Conservation (phyloP, 1,139 yeast species). For the Pichia inconspicua region DNA sequence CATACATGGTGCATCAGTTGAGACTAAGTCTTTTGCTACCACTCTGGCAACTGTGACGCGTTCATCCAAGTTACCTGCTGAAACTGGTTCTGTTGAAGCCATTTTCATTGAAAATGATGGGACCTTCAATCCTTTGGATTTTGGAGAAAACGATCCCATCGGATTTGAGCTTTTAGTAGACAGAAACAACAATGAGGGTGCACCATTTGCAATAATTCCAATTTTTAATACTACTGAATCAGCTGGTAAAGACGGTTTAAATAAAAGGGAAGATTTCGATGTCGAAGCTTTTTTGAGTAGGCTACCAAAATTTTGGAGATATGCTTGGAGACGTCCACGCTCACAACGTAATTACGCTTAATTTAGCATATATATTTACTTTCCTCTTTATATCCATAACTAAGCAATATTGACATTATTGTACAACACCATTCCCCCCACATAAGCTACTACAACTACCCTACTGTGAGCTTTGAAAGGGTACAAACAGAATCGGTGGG, state of each 20-base stretch:
- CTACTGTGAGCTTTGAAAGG: too few relatives aligned
- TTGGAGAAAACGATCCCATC: neutral
- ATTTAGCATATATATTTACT: too few relatives aligned
- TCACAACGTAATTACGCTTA: neutral
- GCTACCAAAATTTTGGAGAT: neutral
- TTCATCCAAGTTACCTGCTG: neutral
- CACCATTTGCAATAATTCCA: neutral
- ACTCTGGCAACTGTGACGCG: neutral
- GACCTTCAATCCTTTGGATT: neutral
- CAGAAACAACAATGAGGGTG: neutral
- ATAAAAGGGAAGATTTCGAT: neutral
- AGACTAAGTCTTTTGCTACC: neutral
- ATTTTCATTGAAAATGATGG: neutral
- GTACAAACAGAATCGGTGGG: too few relatives aligned
- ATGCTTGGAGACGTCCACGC: neutral
- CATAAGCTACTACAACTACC: too few relatives aligned
- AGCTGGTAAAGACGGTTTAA: neutral
- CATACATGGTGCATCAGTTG: neutral
- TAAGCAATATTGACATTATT: too few relatives aligned
- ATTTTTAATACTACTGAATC: neutral
- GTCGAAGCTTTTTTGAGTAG: neutral
- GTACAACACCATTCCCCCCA: too few relatives aligned
- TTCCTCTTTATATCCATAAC: too few relatives aligned
- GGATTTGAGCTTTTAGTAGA: neutral
- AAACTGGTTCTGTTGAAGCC: neutral